Evolutionary conservation across 768 basidiomycete genomes (phyloP).

Genomic region (Nevesoporus exiguus): DNA sequence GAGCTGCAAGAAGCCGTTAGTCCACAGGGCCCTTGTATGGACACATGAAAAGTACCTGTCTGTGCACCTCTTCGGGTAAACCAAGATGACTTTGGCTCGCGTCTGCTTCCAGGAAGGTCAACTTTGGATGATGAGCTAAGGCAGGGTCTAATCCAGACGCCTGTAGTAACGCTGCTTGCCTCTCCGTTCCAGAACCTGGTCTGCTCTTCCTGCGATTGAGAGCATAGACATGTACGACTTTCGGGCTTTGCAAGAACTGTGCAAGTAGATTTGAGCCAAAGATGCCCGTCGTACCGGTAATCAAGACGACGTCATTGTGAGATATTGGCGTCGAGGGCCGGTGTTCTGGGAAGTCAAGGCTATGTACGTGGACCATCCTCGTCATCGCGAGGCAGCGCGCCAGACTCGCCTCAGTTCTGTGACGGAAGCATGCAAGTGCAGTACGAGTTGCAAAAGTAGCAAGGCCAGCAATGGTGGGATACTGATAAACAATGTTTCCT

Average conservation of each 20-base stretch:
- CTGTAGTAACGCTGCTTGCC: slow-evolving; percentile 27
- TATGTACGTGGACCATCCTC: slow-evolving; percentile 1
- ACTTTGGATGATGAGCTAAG: slow-evolving; percentile 28
- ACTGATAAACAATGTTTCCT: slow-evolving; percentile 34
- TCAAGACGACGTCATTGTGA: slow-evolving; percentile 20
- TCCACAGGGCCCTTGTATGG: not conserved
- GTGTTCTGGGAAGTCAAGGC: slow-evolving; percentile 8
- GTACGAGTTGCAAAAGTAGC: slow-evolving; percentile 16
- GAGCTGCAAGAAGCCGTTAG: slow-evolving; percentile 11
- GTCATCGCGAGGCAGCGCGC: slow-evolving; percentile 17
- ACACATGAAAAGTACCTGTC: slow-evolving; percentile 19
- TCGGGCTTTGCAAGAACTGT: slow-evolving; percentile 14
- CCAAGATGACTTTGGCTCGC: slow-evolving; percentile 23
- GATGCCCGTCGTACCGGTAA: slow-evolving; percentile 36
- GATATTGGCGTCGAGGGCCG: not conserved
- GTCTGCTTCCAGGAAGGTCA: slow-evolving; percentile 33
- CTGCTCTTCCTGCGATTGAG: slow-evolving; percentile 23
- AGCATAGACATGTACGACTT: slow-evolving; percentile 26
- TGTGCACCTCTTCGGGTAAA: slow-evolving; percentile 23
- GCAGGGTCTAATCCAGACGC: slow-evolving; percentile 31
- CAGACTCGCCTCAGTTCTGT: slow-evolving; percentile 11
- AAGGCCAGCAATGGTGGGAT: slow-evolving; percentile 33
- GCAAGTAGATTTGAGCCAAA: slow-evolving; percentile 31
- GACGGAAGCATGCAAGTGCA: slow-evolving; percentile 9
- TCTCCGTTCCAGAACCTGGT: slow-evolving; percentile 16